phyloP scores from a whole-genome alignment of 139 green algal species.

The Pleodorina starrii region DNA sequence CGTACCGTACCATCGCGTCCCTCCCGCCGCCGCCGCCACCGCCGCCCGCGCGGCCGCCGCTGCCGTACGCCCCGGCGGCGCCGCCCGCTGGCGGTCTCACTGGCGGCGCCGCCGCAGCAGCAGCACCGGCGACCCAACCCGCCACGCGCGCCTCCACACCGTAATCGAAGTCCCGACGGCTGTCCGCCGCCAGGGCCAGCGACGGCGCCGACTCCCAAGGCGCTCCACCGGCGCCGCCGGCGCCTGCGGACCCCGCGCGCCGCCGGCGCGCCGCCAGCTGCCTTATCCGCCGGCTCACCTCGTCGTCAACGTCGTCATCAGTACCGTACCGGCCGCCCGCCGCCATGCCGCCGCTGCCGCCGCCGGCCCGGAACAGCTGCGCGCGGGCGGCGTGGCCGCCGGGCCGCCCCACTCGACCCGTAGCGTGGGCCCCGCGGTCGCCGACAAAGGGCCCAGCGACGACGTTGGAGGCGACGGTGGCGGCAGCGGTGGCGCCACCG shows the following conservation, averaged over 20 bases:
- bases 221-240: too few species aligned
- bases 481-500: too few species aligned
- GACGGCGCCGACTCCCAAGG: background rate
- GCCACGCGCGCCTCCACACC: background rate
- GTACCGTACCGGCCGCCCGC: too few species aligned
- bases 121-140: background rate
- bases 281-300: background rate
- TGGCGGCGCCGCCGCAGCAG: background rate
- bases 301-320: background rate
- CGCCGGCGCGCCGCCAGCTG: background rate
- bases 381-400: background rate
- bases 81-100: too few species aligned
- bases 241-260: background rate
- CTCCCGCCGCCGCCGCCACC: background rate
- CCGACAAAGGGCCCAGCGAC: background rate
- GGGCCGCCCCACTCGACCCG: background rate
- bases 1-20: slow-evolving; percentile 1
- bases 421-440: background rate
- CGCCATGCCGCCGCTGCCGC: background rate
- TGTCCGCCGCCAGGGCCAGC: background rate
- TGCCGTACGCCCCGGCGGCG: background rate
- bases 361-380: background rate
- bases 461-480: background rate
- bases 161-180: background rate
- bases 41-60: background rate